phyloP scores from a whole-genome alignment of 192 early-diverging fungal species.

The Geranomyces variabilis region DNA sequence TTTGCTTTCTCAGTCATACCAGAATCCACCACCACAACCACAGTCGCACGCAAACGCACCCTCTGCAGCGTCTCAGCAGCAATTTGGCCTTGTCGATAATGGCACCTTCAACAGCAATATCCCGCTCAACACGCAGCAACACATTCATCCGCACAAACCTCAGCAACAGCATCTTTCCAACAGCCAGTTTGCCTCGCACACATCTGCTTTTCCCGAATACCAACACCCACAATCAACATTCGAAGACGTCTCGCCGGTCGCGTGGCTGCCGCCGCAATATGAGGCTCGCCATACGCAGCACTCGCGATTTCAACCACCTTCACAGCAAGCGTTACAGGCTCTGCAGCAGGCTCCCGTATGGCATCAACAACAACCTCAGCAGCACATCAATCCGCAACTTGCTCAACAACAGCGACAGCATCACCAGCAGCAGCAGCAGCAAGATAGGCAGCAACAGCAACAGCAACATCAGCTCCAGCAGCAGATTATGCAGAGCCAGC shows the following conservation, averaged over 20 bases:
- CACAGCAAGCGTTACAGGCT: neutral
- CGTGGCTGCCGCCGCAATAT: neutral
- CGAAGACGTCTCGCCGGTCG: no score
- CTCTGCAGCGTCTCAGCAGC: no score
- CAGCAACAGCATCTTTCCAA: neutral
- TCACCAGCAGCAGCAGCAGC: constrained; percentile 2
- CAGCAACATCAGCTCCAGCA: neutral
- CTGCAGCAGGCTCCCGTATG: no score
- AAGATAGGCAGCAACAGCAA: neutral
- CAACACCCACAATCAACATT: no score
- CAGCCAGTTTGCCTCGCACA: neutral
- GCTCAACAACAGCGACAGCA: neutral
- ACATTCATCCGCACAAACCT: neutral
- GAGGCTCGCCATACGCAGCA: neutral
- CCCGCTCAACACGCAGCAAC: constrained; percentile 11
- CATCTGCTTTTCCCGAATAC: neutral
- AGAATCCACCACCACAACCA: no score
- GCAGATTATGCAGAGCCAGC: neutral
- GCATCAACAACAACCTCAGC: neutral
- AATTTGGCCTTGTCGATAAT: no score
- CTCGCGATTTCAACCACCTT: neutral
- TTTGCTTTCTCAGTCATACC: neutral
- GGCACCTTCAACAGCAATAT: neutral
- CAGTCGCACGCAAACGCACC: neutral
- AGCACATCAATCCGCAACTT: neutral